Percentiles rank a stretch among this genome's conserved stretches.
phyloP scores from a whole-genome alignment of 2,329 filamentous ascomycete genomes.

The Calonectria hongkongensis region DNA sequence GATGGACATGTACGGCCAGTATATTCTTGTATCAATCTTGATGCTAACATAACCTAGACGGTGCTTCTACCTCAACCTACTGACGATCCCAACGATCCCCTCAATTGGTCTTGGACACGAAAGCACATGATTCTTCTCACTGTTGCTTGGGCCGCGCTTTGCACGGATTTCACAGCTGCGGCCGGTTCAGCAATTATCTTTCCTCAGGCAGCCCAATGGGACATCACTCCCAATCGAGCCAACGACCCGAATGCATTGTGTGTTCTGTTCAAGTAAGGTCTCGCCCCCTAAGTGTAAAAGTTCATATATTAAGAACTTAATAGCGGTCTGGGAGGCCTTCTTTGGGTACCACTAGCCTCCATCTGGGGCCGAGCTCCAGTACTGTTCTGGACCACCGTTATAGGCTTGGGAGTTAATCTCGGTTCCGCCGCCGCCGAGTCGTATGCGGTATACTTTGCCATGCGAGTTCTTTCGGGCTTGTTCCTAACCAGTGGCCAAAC shows the following conservation, averaged over 20 bases:
- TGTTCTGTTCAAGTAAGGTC: conserved; percentile 32
- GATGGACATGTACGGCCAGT: background rate
- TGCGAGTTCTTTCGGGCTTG: conserved; percentile 57
- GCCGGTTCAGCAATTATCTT: conserved; percentile 40
- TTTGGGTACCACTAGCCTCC: conserved; percentile 34
- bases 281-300: no score
- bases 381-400: conserved; percentile 32
- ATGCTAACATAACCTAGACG: conserved; percentile 5
- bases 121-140: conserved; percentile 44
- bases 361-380: conserved; percentile 34
- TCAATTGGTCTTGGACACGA: conserved; percentile 45
- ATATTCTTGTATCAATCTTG: background rate
- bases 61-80: conserved; percentile 46
- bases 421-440: background rate
- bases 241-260: conserved; percentile 24
- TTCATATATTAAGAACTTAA: background rate
- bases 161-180: conserved; percentile 40
- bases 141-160: conserved; percentile 40
- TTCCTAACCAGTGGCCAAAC: conserved; percentile 66
- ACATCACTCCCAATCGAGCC: conserved; percentile 23
- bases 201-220: conserved; percentile 40
- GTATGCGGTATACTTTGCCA: conserved; percentile 12
- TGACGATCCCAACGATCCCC: conserved; percentile 39
- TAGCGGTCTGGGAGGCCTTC: conserved; percentile 25
- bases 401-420: conserved; percentile 15